Percentiles rank a stretch among this genome's conserved stretches.
Conservation (phyloP, 805 yeast genomes). For the Scheffersomyces coipomensis region DNA sequence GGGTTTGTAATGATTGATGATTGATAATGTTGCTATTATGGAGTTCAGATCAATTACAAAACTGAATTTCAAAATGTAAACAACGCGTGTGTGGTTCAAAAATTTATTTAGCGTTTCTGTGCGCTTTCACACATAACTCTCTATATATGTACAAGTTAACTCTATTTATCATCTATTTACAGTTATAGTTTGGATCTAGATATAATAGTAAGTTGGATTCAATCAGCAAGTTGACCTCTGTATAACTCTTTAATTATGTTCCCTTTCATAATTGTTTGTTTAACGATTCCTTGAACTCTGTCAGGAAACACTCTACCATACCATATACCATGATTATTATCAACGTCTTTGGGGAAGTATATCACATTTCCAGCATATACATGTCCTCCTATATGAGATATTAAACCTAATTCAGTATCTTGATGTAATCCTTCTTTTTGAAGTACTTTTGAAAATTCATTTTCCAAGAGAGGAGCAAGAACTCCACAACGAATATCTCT, state of each 20-base stretch:
- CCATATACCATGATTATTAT: constrained; percentile 55
- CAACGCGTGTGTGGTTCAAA: neutral
- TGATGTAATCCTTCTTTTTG: constrained; percentile 27
- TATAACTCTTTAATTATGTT: constrained; percentile 55
- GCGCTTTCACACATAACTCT: no score
- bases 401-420: constrained; percentile 44
- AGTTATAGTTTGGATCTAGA: no score
- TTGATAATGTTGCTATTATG: neutral
- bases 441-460: constrained; percentile 50
- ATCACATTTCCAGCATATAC: constrained; percentile 82
- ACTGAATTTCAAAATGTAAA: neutral
- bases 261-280: constrained; percentile 49
- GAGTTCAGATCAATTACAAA: neutral
- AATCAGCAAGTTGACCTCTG: constrained; percentile 51
- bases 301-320: constrained; percentile 72
- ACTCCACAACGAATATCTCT: constrained; percentile 69
- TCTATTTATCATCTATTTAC: no score
- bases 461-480: constrained; percentile 55
- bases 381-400: constrained; percentile 86
- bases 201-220: no score
- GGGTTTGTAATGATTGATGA: neutral
- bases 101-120: no score
- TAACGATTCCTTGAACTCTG: constrained; percentile 63
- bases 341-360: constrained; percentile 33
- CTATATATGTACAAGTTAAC: no score